Base-by-base conservation (phyloP, 148 eudicot species). In the Chenopodium berlandieri region DNA sequence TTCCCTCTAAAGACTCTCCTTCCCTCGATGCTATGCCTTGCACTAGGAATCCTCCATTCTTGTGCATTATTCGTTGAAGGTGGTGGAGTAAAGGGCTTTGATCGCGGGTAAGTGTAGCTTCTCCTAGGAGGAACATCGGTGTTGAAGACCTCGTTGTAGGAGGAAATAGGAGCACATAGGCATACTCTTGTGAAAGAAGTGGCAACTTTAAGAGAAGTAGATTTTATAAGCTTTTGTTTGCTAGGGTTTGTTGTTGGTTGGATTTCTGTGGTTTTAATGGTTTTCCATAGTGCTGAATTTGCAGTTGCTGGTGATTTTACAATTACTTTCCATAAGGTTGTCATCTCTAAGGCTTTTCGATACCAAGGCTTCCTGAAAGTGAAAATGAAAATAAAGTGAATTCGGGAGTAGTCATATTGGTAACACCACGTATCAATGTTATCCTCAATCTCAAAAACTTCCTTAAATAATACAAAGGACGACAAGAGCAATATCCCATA, bases 141-240 rank as follows among this genome's bases (percentile, higher is more conserved):
- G 62, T 84, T 90, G 84, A 95, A 93, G 25, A 93, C 89, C 78
- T 95, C 96, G 4, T 87, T 87, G 88, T 93, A 92, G 73, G 97
- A 93, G 5, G 97, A 91, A 58, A 95, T 92, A n/a, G 98, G 98
- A 8, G 91, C 96, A 71, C 98, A 95, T 76, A 95, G 79, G 67
- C 98, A 95, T 52, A 89, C 97, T 31, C 96, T 88, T 17, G 97
- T 92, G 82, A 95, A 90, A 9, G 98, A 83, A 46, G 97, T 88
- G 50, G 96, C 95, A 10, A 92, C 92, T 81, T 84, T 95, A 19
- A 93, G 69, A 31, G 98, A 95, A n/a, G 93, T 90, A 82, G 89
- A 80, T 84, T 88, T 95, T 83, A 87, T 86, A 13, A 95, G 88
- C 74, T 89, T 91, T 66, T 87, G 89, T 60, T 76, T 93, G 84